A percentile compares a stretch with the other conserved stretches of the same genome.
Evolutionary conservation across 2,329 filamentous ascomycete species (phyloP).

Genomic region (Septoria petroselini): DNA sequence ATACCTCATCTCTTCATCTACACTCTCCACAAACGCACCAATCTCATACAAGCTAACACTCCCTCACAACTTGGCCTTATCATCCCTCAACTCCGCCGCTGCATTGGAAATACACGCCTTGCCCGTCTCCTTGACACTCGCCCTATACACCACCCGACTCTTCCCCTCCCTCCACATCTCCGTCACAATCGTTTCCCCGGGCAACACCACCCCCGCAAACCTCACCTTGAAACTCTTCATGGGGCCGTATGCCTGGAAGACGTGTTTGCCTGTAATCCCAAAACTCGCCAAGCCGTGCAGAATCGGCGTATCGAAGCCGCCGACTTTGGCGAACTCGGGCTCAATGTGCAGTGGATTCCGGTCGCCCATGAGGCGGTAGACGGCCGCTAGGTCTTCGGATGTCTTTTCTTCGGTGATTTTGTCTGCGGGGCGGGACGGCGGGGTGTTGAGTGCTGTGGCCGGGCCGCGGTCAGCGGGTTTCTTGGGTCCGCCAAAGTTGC

Average conservation of each 20-base stretch:
- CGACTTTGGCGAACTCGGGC: conserved; percentile 87
- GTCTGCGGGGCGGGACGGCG: conserved; percentile 76
- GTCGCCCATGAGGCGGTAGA: conserved; percentile 92
- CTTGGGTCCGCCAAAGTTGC: conserved; percentile 80
- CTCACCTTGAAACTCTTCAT: conserved; percentile 90
- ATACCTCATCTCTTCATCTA: too few relatives aligned
- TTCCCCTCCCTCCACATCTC: conserved; percentile 90
- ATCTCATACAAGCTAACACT: too few relatives aligned
- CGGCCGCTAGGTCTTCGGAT: conserved; percentile 81
- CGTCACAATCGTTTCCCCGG: conserved; percentile 80
- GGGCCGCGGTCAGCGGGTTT: conserved; percentile 75
- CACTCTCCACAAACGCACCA: too few relatives aligned
- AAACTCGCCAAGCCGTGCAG: conserved; percentile 93
- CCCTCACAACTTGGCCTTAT: conserved; percentile 48
- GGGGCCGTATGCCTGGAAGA: conserved; percentile 75
- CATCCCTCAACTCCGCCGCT: conserved; percentile 63
- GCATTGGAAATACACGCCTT: conserved; percentile 80
- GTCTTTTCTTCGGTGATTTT: conserved; percentile 83
- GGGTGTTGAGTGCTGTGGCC: conserved; percentile 72
- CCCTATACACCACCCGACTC: conserved; percentile 78
- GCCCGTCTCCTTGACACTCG: conserved; percentile 85
- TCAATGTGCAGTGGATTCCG: conserved; percentile 96
- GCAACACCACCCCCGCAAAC: conserved; percentile 79
- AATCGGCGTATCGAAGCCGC: conserved; percentile 90
- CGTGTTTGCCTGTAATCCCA: conserved; percentile 86